phyloP scores from a whole-genome alignment of 805 yeast species.

The Wickerhamiella azyma region DNA sequence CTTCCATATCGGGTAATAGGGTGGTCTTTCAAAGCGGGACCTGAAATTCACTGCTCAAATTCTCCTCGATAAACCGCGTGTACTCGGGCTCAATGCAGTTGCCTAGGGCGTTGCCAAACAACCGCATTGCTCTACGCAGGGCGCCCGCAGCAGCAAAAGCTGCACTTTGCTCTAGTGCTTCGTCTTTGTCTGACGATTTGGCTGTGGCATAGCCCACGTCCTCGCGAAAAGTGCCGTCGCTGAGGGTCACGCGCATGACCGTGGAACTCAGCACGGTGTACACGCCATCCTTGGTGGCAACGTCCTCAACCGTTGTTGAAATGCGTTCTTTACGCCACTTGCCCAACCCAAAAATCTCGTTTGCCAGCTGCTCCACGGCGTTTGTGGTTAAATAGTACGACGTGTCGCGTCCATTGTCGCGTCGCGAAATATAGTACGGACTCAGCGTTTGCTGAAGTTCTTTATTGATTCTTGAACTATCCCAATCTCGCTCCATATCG shows the following conservation, averaged over 20 bases:
- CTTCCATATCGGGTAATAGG: too few relatives aligned
- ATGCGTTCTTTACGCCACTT: constrained; percentile 9
- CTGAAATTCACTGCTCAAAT: not conserved
- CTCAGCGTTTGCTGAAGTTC: not conserved
- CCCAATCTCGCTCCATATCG: not conserved
- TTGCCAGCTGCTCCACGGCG: constrained; percentile 11
- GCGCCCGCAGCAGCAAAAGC: constrained; percentile 44
- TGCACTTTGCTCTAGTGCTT: constrained; percentile 67
- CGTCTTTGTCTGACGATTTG: constrained; percentile 37
- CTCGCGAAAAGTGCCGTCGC: constrained; percentile 73
- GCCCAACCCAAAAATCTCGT: constrained; percentile 12
- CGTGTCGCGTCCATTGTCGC: not conserved
- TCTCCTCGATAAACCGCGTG: not conserved
- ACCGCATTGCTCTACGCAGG: constrained; percentile 44
- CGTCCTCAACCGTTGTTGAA: not conserved
- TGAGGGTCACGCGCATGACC: constrained; percentile 50
- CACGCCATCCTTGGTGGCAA: not conserved
- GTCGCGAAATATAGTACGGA: not conserved
- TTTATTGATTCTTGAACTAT: not conserved
- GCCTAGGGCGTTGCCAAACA: constrained; percentile 67
- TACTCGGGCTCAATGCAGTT: constrained; percentile 26
- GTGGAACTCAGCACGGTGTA: constrained; percentile 21
- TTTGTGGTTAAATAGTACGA: not conserved
- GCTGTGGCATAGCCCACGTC: constrained; percentile 67
- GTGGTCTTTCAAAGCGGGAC: too few relatives aligned